Percentiles rank a stretch among this genome's conserved stretches.
Evolutionary conservation across 768 basidiomycete genomes (phyloP).

Genomic region (Tephrocybe sp.): DNA sequence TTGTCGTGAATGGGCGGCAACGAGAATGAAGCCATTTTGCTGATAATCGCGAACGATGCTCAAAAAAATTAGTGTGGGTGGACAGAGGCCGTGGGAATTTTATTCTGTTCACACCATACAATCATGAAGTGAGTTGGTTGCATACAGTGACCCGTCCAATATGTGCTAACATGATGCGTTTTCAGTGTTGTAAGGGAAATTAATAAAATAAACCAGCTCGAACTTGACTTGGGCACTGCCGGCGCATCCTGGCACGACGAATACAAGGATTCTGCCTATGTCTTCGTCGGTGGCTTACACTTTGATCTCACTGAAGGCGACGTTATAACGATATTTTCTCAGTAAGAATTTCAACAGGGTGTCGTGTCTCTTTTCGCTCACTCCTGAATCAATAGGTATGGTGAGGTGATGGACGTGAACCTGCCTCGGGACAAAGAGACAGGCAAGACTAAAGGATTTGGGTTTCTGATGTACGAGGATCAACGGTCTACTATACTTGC

Average conservation of each 20-base stretch:
- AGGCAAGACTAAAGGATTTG: conserved; percentile 89
- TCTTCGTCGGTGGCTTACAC: conserved; percentile 88
- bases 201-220: conserved; percentile 86
- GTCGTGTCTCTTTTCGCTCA: conserved; percentile 1
- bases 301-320: conserved; percentile 95
- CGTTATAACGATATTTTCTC: conserved; percentile 95
- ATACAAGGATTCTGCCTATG: conserved; percentile 96
- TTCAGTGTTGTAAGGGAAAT: conserved; percentile 90
- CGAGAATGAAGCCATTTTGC: conserved; percentile 72
- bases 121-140: conserved; percentile 66
- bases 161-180: conserved; percentile 10
- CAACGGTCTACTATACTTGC: conserved; percentile 94
- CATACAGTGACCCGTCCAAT: neutral
- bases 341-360: conserved; percentile 55
- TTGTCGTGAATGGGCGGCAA: conserved; percentile 89
- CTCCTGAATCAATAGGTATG: conserved; percentile 59
- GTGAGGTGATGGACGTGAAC: conserved; percentile 95
- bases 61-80: conserved; percentile 25
- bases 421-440: conserved; percentile 93
- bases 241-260: conserved; percentile 94
- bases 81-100: conserved; percentile 35
- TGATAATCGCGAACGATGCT: conserved; percentile 8
- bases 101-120: conserved; percentile 21
- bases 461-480: conserved; percentile 98
- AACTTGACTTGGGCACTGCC: conserved; percentile 72